Percentiles rank a stretch among this genome's conserved stretches.
These are phyloP conservation scores for Medicago arabica DNA, from an alignment of 306 rosid genomes.

Conservation along the genomic window DNA sequence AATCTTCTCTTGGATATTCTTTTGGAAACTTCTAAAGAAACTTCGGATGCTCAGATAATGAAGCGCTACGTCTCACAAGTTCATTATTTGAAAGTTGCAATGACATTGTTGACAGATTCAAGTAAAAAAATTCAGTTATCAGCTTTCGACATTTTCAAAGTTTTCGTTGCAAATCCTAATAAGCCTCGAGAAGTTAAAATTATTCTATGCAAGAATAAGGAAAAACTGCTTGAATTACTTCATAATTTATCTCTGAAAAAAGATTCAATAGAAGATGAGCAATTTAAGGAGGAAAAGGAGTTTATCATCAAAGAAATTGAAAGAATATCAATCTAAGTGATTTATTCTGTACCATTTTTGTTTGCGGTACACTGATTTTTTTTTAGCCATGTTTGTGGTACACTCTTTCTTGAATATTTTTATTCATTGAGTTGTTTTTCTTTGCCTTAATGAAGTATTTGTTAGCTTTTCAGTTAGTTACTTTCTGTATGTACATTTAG, in stretches of 20 bases:
- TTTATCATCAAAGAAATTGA: constrained; percentile 78
- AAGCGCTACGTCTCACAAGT: constrained; percentile 87
- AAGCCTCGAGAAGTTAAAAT: constrained; percentile 82
- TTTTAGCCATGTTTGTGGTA: constrained; percentile 8
- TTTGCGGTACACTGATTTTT: neutral
- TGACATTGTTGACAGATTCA: constrained; percentile 89
- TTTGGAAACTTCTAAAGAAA: constrained; percentile 85
- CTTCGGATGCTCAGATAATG: constrained; percentile 85
- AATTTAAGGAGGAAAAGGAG: constrained; percentile 93
- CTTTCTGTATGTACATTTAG: too few relatives aligned
- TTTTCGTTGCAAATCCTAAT: constrained; percentile 91
- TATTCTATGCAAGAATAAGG: constrained; percentile 74
- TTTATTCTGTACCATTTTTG: constrained; percentile 18
- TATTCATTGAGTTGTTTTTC: too few relatives aligned
- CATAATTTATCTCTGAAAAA: constrained; percentile 76
- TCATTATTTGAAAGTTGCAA: constrained; percentile 76
- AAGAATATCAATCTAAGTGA: constrained; percentile 52
- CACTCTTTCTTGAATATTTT: too few relatives aligned
- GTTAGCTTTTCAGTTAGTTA: too few relatives aligned
- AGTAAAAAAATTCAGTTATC: constrained; percentile 90
- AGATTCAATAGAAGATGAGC: constrained; percentile 87
- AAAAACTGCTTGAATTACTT: constrained; percentile 82
- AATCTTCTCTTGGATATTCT: constrained; percentile 94
- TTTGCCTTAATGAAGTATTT: too few relatives aligned
- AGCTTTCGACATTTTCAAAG: constrained; percentile 98